phyloP scores from a whole-genome alignment of 768 basidiomycete species.

The Lactarius akahatsu region DNA sequence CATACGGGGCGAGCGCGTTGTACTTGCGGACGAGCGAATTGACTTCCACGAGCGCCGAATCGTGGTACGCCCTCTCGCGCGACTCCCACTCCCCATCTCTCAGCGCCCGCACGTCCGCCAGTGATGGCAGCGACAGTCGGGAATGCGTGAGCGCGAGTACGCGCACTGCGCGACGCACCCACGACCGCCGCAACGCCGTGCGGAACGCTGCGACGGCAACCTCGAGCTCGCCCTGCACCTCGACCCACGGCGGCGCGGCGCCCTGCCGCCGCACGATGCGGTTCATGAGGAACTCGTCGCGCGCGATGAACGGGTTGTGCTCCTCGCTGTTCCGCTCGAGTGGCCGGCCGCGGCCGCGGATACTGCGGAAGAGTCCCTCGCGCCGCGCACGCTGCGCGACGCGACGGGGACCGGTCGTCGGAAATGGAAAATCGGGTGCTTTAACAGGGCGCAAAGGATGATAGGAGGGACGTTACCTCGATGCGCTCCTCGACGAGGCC shows the following conservation, averaged over 20 bases:
- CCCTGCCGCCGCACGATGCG: conserved; percentile 79
- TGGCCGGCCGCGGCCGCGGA: conserved; percentile 66
- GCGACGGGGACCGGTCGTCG: not conserved
- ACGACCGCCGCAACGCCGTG: conserved; percentile 59
- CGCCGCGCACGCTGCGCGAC: conserved; percentile 58
- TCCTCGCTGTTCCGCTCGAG: conserved; percentile 45
- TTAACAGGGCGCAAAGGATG: not conserved
- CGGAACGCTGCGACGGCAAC: conserved; percentile 60
- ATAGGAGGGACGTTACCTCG: conserved; percentile 48
- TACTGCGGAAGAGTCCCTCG: conserved; percentile 67
- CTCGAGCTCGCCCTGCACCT: conserved; percentile 76
- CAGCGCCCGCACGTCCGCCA: conserved; percentile 42
- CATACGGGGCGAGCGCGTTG: conserved; percentile 76
- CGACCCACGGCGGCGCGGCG: conserved; percentile 85
- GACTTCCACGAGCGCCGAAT: conserved; percentile 64
- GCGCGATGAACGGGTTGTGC: conserved; percentile 63
- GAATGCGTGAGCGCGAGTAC: conserved; percentile 50
- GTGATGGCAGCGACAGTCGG: conserved; percentile 39
- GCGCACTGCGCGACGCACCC: conserved; percentile 75
- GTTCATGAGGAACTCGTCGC: conserved; percentile 84
- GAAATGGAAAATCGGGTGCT: not conserved
- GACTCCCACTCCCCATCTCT: conserved; percentile 72
- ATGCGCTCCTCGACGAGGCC: conserved; percentile 76
- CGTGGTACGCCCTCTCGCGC: conserved; percentile 66
- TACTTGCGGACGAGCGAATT: conserved; percentile 77